Evolutionary conservation across 768 basidiomycete species (phyloP).

Genomic region (Suillus spraguei): DNA sequence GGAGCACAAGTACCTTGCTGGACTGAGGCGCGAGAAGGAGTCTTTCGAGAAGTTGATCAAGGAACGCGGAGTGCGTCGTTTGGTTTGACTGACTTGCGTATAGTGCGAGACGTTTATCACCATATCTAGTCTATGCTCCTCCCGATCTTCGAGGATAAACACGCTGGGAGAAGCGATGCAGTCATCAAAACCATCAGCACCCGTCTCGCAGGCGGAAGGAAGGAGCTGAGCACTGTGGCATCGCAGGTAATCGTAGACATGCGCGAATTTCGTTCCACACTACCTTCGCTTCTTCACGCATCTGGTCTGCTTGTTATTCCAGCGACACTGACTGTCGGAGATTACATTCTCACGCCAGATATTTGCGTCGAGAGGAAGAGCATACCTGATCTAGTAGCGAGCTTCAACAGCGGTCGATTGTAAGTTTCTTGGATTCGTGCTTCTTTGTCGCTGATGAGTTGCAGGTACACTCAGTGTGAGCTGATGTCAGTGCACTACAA

Average conservation of each 20-base stretch:
- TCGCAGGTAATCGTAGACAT: conserved; percentile 95
- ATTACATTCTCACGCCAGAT: conserved; percentile 94
- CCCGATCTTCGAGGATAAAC: conserved; percentile 70
- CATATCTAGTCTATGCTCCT: conserved; percentile 79
- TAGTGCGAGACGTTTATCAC: not conserved
- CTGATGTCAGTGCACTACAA: conserved; percentile 97
- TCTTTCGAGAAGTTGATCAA: conserved; percentile 91
- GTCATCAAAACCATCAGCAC: conserved; percentile 82
- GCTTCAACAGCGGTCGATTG: conserved; percentile 94
- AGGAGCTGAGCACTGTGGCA: conserved; percentile 63
- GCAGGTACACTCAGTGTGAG: conserved; percentile 95
- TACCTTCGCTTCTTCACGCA: conserved; percentile 90
- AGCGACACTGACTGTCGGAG: conserved; percentile 90
- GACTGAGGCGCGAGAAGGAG: conserved; percentile 88
- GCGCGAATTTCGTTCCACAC: conserved; percentile 92
- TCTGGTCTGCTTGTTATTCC: conserved; percentile 81
- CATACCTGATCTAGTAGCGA: conserved; percentile 86
- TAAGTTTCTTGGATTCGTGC: conserved; percentile 45
- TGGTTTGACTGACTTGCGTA: not conserved
- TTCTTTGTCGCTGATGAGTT: conserved; percentile 1
- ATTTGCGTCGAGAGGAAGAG: conserved; percentile 98
- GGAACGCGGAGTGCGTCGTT: conserved; percentile 77
- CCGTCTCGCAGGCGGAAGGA: conserved; percentile 84
- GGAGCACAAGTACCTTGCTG: conserved; percentile 93
- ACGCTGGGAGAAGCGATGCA: conserved; percentile 49